These are phyloP conservation scores for Monosporascus sp. DNA, from an alignment of 2,329 filamentous ascomycete species.

Conservation along the genomic window DNA sequence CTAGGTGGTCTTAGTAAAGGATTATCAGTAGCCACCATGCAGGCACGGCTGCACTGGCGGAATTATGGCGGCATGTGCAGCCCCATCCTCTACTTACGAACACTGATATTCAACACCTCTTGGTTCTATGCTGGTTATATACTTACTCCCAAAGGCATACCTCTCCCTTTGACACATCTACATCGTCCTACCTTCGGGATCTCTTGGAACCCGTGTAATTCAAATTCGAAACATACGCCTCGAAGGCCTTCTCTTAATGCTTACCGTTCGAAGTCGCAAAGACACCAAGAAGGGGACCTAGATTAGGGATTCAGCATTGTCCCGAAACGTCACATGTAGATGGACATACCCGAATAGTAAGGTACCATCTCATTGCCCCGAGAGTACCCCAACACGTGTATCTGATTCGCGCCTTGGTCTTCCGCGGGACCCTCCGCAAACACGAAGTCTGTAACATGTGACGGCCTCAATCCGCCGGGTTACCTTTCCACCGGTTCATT, in stretches of 20 bases:
- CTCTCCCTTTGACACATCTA: not conserved
- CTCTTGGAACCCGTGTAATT: not conserved
- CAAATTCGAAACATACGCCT: not conserved
- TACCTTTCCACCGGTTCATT: slow-evolving; percentile 5
- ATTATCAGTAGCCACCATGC: too few species aligned
- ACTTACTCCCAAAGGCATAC: too few species aligned
- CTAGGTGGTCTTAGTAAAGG: too few species aligned
- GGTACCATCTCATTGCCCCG: slow-evolving; percentile 8
- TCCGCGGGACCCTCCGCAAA: slow-evolving; percentile 6
- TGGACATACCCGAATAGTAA: slow-evolving; percentile 12
- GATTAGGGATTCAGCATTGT: not conserved
- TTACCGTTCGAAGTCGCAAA: slow-evolving; percentile 10
- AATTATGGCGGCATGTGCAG: too few species aligned
- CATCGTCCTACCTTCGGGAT: not conserved
- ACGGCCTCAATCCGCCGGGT: slow-evolving; percentile 6
- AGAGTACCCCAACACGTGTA: slow-evolving; percentile 8
- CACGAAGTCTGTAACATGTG: slow-evolving; percentile 8
- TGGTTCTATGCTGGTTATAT: too few species aligned
- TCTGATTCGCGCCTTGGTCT: not conserved
- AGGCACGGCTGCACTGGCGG: too few species aligned
- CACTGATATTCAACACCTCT: too few species aligned
- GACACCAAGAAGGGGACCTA: slow-evolving; percentile 5
- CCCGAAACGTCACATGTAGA: not conserved
- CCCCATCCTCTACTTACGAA: too few species aligned
- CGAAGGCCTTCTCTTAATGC: slow-evolving; percentile 6